phyloP scores from a whole-genome alignment of 2,329 filamentous ascomycete genomes.

The Beauveria rudraprayagi region DNA sequence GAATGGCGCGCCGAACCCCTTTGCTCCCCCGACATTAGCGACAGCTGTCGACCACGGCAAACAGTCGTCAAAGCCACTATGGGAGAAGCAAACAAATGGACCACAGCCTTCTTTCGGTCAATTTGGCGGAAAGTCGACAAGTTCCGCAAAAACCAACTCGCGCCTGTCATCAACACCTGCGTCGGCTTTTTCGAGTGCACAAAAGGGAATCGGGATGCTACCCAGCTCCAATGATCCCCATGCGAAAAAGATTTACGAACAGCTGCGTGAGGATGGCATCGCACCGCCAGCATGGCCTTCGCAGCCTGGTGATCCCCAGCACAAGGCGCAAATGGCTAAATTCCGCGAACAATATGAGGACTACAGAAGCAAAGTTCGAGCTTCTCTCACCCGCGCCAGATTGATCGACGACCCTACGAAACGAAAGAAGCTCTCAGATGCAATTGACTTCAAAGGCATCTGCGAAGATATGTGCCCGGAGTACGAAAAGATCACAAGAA shows the following conservation, averaged over 20 bases:
- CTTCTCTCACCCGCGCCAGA: slow-evolving; percentile 49
- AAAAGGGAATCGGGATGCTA: background rate
- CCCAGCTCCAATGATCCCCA: slow-evolving; percentile 28
- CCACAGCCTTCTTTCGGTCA: background rate
- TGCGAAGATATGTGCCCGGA: slow-evolving; percentile 64
- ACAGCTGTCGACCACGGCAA: background rate
- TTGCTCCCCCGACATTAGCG: background rate
- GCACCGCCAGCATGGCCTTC: slow-evolving; percentile 46
- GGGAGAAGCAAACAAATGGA: background rate
- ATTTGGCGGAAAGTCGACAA: background rate
- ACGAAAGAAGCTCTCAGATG: slow-evolving; percentile 52
- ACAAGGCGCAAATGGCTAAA: slow-evolving; percentile 43
- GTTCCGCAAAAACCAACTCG: slow-evolving; percentile 14
- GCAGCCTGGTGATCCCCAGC: slow-evolving; percentile 44
- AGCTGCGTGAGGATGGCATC: slow-evolving; percentile 47
- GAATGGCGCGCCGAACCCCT: slow-evolving; percentile 6
- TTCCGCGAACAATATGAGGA: slow-evolving; percentile 48
- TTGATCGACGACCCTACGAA: slow-evolving; percentile 59
- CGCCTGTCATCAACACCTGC: slow-evolving; percentile 13
- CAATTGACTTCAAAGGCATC: slow-evolving; percentile 59
- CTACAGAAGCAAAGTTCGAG: slow-evolving; percentile 49
- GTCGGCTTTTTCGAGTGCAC: slow-evolving; percentile 2
- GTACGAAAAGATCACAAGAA: slow-evolving; percentile 55
- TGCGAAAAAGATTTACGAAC: slow-evolving; percentile 43
- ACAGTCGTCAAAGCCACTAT: background rate